Evolutionary conservation across 352 stramenopile species (phyloP).

Genomic region (Globisporangium splendens): DNA sequence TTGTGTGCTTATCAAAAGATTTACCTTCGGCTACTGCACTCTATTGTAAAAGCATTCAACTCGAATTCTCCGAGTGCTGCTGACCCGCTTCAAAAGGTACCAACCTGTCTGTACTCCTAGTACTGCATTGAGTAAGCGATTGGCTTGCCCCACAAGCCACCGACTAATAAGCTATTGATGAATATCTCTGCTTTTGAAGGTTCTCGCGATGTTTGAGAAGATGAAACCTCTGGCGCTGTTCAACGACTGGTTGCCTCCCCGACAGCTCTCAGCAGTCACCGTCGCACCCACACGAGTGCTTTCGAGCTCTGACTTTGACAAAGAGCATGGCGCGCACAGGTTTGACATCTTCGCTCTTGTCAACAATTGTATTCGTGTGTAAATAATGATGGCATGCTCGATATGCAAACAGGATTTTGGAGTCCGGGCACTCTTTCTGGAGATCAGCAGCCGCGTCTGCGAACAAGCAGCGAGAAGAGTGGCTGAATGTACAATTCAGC

Average conservation of each 20-base stretch:
- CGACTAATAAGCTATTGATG: background rate
- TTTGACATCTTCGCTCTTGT: conserved; percentile 17
- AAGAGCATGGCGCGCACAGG: conserved; percentile 46
- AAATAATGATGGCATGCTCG: background rate
- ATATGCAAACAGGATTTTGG: conserved; percentile 28
- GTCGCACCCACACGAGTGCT: conserved; percentile 43
- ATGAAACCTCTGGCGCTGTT: conserved; percentile 73
- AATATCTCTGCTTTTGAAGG: conserved; percentile 25
- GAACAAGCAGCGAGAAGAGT: conserved; percentile 31
- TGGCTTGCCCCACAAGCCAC: no score
- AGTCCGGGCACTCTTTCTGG: conserved; percentile 38
- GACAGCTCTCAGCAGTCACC: conserved; percentile 39
- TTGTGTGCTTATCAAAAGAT: conserved; percentile 31
- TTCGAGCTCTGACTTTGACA: conserved; percentile 56
- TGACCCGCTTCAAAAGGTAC: conserved; percentile 63
- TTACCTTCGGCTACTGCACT: conserved; percentile 59
- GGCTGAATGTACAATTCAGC: conserved; percentile 52
- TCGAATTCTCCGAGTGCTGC: conserved; percentile 33
- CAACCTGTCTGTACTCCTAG: no score
- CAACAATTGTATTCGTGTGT: background rate
- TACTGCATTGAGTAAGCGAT: no score
- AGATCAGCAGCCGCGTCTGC: conserved; percentile 26
- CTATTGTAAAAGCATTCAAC: conserved; percentile 60
- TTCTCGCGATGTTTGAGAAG: conserved; percentile 54
- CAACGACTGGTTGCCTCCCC: conserved; percentile 70